These are phyloP conservation scores for Neurospora discreta DNA, from an alignment of 495 filamentous ascomycete species.

Conservation along the genomic window DNA sequence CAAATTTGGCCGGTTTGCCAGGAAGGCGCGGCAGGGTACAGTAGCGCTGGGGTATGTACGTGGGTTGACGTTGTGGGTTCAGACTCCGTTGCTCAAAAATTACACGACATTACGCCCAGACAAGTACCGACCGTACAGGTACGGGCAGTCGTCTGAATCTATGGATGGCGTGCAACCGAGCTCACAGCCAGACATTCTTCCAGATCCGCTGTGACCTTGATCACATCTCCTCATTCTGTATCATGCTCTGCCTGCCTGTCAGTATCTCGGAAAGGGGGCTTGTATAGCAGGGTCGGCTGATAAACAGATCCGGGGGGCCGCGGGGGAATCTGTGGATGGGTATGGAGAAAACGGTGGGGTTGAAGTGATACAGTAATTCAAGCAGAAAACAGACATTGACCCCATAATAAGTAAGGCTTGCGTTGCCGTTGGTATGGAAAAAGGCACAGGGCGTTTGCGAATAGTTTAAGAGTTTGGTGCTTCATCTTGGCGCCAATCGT, in stretches of 20 bases:
- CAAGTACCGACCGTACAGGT: slow-evolving; percentile 2
- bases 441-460: background rate
- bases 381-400: background rate
- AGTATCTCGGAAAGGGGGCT: background rate
- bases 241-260: background rate
- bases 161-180: background rate
- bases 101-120: slow-evolving; percentile 2
- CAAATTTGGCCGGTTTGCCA: slow-evolving; percentile 12
- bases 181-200: background rate
- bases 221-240: background rate
- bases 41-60: background rate
- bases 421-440: background rate
- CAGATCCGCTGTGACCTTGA: background rate
- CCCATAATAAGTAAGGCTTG: background rate
- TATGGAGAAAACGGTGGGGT: background rate
- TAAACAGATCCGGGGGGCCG: background rate
- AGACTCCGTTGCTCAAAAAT: slow-evolving; percentile 6
- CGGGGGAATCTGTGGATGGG: background rate
- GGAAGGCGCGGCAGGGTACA: background rate
- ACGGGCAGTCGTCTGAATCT: background rate
- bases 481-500: background rate
- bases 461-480: background rate
- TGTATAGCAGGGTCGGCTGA: background rate
- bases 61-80: slow-evolving; percentile 1
- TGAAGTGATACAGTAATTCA: background rate